These are phyloP conservation scores for Berkeleyomyces rouxiae DNA, from an alignment of 2,329 filamentous ascomycete species.

Conservation along the genomic window DNA sequence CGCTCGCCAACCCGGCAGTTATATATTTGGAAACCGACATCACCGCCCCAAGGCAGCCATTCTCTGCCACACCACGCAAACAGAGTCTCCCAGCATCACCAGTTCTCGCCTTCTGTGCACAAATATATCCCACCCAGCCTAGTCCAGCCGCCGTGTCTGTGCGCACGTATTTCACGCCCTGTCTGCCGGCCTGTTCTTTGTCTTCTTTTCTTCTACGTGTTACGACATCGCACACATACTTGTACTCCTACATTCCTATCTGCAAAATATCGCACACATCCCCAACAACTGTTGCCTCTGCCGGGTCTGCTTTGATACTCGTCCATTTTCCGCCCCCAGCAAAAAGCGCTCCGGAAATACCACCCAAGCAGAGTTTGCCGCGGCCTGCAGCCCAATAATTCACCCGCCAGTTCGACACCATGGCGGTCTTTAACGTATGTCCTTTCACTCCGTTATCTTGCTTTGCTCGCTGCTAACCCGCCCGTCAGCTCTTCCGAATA, in stretches of 20 bases:
- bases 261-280: not conserved
- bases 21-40: too few relatives aligned
- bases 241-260: not conserved
- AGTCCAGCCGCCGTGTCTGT: not conserved
- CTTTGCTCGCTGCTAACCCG: not conserved
- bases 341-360: too few relatives aligned
- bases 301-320: not conserved
- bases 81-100: not conserved
- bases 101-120: not conserved
- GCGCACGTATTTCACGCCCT: not conserved
- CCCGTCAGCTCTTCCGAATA: constrained; percentile 49
- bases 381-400: too few relatives aligned
- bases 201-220: not conserved
- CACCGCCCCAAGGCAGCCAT: too few relatives aligned
- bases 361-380: too few relatives aligned
- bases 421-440: constrained; percentile 27
- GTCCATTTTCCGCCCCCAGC: too few relatives aligned
- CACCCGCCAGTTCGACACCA: constrained; percentile 16
- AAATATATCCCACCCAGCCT: not conserved
- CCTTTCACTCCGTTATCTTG: not conserved
- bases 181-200: not conserved
- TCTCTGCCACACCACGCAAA: not conserved
- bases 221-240: not conserved
- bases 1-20: too few relatives aligned
- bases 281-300: not conserved